These are phyloP conservation scores for Carex kokanica DNA, from an alignment of 176 grass and related monocot species.

Conservation along the genomic window DNA sequence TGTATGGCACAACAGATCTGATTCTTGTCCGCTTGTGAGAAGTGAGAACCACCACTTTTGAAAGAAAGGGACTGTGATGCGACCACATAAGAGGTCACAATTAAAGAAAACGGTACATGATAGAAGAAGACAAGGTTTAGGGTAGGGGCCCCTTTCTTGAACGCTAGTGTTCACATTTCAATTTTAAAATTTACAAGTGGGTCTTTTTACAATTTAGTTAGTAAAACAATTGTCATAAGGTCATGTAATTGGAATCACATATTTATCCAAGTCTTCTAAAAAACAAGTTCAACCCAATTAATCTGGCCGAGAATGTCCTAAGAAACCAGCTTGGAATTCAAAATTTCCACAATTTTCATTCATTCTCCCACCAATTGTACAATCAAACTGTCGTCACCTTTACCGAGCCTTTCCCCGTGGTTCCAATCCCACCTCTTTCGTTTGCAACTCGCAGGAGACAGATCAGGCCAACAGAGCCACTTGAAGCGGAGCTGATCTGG, in stretches of 20 bases:
- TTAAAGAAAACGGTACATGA: neutral
- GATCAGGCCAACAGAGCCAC: neutral
- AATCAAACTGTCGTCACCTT: neutral
- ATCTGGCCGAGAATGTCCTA: neutral
- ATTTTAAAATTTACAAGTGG: neutral
- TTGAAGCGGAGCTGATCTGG: neutral
- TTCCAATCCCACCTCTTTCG: neutral
- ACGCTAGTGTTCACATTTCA: neutral
- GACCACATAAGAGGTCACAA: neutral
- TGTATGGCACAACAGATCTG: neutral
- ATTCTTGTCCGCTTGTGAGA: neutral
- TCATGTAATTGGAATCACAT: neutral
- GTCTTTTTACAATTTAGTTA: neutral
- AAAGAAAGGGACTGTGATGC: neutral
- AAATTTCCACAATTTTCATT: slow-evolving; percentile 3
- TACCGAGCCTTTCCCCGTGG: neutral
- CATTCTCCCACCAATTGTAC: neutral
- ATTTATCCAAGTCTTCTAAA: neutral
- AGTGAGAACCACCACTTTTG: slow-evolving; percentile 23
- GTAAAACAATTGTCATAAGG: neutral
- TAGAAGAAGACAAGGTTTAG: neutral
- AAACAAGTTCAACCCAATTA: neutral
- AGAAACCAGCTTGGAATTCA: neutral
- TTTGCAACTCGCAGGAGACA: neutral
- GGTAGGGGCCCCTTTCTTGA: neutral